phyloP scores from a whole-genome alignment of 495 filamentous ascomycete genomes.

The Amphirosellinia nigrospora region DNA sequence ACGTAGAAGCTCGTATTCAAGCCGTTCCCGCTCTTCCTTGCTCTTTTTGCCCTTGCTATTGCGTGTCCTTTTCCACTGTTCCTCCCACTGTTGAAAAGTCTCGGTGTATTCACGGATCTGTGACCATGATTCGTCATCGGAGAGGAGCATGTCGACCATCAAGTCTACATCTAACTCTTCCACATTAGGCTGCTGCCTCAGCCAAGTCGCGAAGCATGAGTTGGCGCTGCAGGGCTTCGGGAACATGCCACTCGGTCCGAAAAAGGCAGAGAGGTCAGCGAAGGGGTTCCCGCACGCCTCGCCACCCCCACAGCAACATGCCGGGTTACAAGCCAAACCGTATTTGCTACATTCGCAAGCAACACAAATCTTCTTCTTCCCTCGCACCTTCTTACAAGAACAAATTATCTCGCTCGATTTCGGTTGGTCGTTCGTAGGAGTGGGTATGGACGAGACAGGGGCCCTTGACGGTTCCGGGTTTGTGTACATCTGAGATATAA shows the following conservation, averaged over 20 bases:
- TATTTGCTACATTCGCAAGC: constrained; percentile 41
- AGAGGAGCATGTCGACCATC: constrained; percentile 41
- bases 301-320: constrained; percentile 34
- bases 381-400: constrained; percentile 38
- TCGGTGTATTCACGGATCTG: constrained; percentile 35
- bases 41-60: constrained; percentile 36
- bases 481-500: constrained; percentile 32
- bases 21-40: constrained; percentile 37
- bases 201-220: constrained; percentile 40
- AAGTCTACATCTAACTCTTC: constrained; percentile 40
- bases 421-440: constrained; percentile 36
- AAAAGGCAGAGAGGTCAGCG: constrained; percentile 37
- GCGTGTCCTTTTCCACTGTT: constrained; percentile 36
- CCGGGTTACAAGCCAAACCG: constrained; percentile 30
- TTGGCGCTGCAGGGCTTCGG: constrained; percentile 38
- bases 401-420: constrained; percentile 33
- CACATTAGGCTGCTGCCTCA: constrained; percentile 39
- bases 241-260: constrained; percentile 33
- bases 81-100: constrained; percentile 39
- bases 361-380: constrained; percentile 39
- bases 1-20: constrained; percentile 40
- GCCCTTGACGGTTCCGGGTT: constrained; percentile 32
- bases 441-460: constrained; percentile 35
- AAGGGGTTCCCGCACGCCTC: constrained; percentile 38
- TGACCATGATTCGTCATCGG: constrained; percentile 40